Evolutionary conservation across 192 early-diverging fungal genomes (phyloP), one percentile per base, ranked within the genome.

Genomic region (Coemansia sp.): DNA sequence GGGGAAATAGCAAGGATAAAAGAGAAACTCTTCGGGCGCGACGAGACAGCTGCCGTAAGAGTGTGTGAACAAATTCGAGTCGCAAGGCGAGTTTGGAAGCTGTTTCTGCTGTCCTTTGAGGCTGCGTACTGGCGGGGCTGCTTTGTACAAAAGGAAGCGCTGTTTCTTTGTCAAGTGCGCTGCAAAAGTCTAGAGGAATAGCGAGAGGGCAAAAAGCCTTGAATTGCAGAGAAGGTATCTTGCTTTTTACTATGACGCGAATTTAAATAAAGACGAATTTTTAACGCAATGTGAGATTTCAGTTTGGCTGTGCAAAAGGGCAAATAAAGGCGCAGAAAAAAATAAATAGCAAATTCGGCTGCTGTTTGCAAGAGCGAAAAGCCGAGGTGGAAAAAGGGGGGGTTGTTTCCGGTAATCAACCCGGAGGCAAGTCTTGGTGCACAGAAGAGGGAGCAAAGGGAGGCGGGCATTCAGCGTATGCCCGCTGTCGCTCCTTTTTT

Each of bases 391-490:
- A 52, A 49, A 67, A 36, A 49, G 18, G 64, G 31, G 54, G 45
- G 33, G 65, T 8, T 34, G 22, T 40, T 59, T 42, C 57, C 32
- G 57, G 57, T 40, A 59, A 36, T 0, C 34, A 59, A 59, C 57
- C 57, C 57, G 20, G 36, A n/a, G 28, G 25, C n/a, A 32, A 36
- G 36, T n/a, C 32, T 31, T 22, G 7, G 7, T 33, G 18, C 20
- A 34, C 29, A 31, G 54, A 56, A 30, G 32, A 11, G 42, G 54
- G 30, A 56, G 32, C 14, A 56, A 31, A 56, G 54, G 54, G 54
- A 56, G 54, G 54, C 54, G 54, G 54, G 54, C 54, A 56, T 56
- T 56, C 54, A 56, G 54, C 54, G 32, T 32, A 56, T 56, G 54
- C 42, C 42, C 42, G 42, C 42, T 31, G 54, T 31, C 54, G 32